phyloP scores from a whole-genome alignment of 2,329 filamentous ascomycete species.

The Arachnomyces sp. region DNA sequence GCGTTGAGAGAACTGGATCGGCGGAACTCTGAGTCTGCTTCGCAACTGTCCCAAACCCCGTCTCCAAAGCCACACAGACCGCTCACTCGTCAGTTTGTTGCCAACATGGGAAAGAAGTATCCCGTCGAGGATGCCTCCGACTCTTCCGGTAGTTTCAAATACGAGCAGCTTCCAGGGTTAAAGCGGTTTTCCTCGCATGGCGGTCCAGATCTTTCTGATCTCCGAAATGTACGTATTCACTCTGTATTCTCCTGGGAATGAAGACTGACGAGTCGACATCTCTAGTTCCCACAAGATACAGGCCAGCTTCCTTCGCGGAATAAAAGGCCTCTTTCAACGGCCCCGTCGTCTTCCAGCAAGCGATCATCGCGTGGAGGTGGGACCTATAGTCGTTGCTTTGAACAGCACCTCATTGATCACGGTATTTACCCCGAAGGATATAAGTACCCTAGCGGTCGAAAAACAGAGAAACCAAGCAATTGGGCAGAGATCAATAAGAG shows the following conservation, averaged over 20 bases:
- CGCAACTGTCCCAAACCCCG: not conserved
- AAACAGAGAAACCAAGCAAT: constrained; percentile 23
- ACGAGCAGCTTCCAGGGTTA: constrained; percentile 8
- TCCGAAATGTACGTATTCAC: constrained; percentile 24
- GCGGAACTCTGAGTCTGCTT: constrained; percentile 8
- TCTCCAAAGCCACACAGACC: constrained; percentile 1
- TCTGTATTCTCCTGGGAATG: constrained; percentile 3
- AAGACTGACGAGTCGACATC: constrained; percentile 2
- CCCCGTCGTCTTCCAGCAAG: constrained; percentile 6
- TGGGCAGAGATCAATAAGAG: constrained; percentile 22
- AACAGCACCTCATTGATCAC: constrained; percentile 31
- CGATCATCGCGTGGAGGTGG: constrained; percentile 17
- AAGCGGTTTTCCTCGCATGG: constrained; percentile 24
- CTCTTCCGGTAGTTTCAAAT: constrained; percentile 4
- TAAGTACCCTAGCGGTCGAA: constrained; percentile 16
- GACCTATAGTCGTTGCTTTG: constrained; percentile 28
- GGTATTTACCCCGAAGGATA: constrained; percentile 22
- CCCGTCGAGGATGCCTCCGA: constrained; percentile 1
- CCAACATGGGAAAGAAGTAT: constrained; percentile 4
- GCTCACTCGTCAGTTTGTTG: constrained; percentile 7
- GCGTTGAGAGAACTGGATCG: constrained; percentile 17
- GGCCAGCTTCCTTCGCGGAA: constrained; percentile 8
- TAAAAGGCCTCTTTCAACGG: constrained; percentile 1
- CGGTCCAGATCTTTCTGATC: constrained; percentile 27
- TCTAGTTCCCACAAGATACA: constrained; percentile 16